phyloP scores from a whole-genome alignment of 1,284 basidiomycete species.

The Nidula niveotomentosa region DNA sequence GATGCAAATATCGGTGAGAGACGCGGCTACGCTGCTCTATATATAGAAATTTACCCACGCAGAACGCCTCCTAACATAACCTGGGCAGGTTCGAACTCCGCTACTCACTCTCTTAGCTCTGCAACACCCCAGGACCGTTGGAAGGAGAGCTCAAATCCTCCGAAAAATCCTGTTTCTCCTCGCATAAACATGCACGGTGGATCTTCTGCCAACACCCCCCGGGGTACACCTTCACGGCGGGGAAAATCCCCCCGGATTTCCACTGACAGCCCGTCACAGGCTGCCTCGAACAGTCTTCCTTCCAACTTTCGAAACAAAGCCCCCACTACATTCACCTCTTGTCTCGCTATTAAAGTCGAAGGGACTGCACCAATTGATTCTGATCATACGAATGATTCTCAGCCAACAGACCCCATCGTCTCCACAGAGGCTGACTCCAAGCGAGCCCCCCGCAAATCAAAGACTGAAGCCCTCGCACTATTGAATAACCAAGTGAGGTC shows the following conservation, averaged over 20 bases:
- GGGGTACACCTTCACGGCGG: slow-evolving; percentile 55
- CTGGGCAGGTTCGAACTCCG: slow-evolving; percentile 39
- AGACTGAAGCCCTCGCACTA: slow-evolving; percentile 79
- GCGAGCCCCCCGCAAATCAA: slow-evolving; percentile 82
- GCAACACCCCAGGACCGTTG: slow-evolving; percentile 35
- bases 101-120: slow-evolving; percentile 36
- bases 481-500: slow-evolving; percentile 65
- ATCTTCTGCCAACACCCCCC: slow-evolving; percentile 41
- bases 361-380: slow-evolving; percentile 55
- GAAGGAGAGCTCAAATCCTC: slow-evolving; percentile 27
- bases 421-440: slow-evolving; percentile 42
- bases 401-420: slow-evolving; percentile 18
- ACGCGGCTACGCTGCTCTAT: slow-evolving; percentile 3
- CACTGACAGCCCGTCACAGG: slow-evolving; percentile 39
- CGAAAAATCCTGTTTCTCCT: slow-evolving; percentile 28
- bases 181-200: slow-evolving; percentile 42
- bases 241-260: slow-evolving; percentile 54
- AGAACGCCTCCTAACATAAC: slow-evolving; percentile 39
- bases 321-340: slow-evolving; percentile 58
- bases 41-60: slow-evolving; percentile 32
- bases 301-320: slow-evolving; percentile 44
- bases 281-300: slow-evolving; percentile 35
- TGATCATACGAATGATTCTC: slow-evolving; percentile 28
- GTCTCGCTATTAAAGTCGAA: slow-evolving; percentile 66
- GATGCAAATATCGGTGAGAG: too few relatives aligned